phyloP scores from a whole-genome alignment of 345 rosid genomes.

The Pugionium dolabratum region DNA sequence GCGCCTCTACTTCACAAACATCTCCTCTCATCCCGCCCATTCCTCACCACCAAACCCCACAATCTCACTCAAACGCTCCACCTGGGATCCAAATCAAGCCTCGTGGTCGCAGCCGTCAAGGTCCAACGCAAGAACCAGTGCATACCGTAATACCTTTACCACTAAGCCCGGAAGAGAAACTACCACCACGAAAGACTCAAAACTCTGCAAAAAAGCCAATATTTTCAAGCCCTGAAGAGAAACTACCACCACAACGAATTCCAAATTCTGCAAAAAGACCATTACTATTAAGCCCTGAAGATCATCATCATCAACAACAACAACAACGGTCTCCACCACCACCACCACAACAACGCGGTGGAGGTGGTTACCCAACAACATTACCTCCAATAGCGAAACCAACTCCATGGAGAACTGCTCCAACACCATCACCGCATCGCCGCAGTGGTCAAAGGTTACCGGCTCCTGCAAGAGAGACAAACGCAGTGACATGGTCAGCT shows the following conservation, averaged over 20 bases:
- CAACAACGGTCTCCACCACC: constrained; percentile 8
- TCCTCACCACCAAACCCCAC: constrained; percentile 4
- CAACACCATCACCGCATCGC: constrained; percentile 39
- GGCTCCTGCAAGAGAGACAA: constrained; percentile 42
- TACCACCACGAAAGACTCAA: constrained; percentile 15
- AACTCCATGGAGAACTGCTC: constrained; percentile 35
- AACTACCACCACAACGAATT: background rate
- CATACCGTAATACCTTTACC: constrained; percentile 35
- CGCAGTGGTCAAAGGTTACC: constrained; percentile 22
- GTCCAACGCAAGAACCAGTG: constrained; percentile 22
- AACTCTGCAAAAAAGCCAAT: constrained; percentile 26
- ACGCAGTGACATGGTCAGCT: constrained; percentile 54
- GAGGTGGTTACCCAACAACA: constrained; percentile 32
- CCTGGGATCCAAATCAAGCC: constrained; percentile 30
- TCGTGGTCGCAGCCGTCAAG: constrained; percentile 28
- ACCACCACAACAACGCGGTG: constrained; percentile 10
- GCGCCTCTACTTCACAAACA: constrained; percentile 37
- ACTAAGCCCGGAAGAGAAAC: constrained; percentile 35
- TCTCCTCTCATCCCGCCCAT: constrained; percentile 20
- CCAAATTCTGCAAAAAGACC: constrained; percentile 27
- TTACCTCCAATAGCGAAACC: constrained; percentile 42
- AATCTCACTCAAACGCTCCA: constrained; percentile 11
- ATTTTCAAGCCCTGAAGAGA: constrained; percentile 19
- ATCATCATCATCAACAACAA: constrained; percentile 18
- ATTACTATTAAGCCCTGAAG: constrained; percentile 33